Evolutionary conservation across 305 asterid genomes (phyloP), one percentile per base, ranked within the genome.

Genomic region (Lippia alba): DNA sequence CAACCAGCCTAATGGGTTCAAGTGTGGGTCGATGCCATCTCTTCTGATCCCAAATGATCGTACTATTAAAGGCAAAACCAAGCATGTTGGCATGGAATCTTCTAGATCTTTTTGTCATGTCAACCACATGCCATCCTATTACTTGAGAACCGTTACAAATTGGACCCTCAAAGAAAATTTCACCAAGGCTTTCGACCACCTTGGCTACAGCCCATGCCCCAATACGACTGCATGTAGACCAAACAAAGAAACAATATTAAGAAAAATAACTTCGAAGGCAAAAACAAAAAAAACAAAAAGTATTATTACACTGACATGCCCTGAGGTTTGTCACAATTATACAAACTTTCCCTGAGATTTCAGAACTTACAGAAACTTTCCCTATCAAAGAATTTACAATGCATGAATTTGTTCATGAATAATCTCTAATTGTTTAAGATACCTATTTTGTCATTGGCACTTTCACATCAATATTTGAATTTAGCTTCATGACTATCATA

Each of bases 1-100:
- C 81, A 45, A 74, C 75, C 73, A 82, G 88, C 85, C 93, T 83
- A 50, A 87, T 84, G 20, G 93, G 89, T 72, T 87, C 86, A 12
- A 77, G 74, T 8, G 85, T 80, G 24, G 83, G 91, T 9, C 83
- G 80, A 67, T 87, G 84, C 97, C 96, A 89, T 82, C 85, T 83
- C 80, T 82, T 75, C 2, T 85, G 79, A 79, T 91, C 96, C 97
- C 97, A 91, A 58, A 91, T 81, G 60, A 91, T 72, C n/a, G 90
- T 86, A 78, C 96, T 87, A 49, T 87, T 89, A 72, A 91, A 89
- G 46, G 96, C 96, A 76, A 91, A 89, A 40, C 96, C 93, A 0
- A 91, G 80, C 69, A 86, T 67, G 40, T 83, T 90, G 14, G 84
- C 85, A 67, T 82, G 89, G 80, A 91, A 91, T 74, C 91, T 83